Percentiles rank a stretch among this genome's conserved stretches.
Evolutionary conservation across 2,329 filamentous ascomycete genomes (phyloP).

Genomic region (Trichophyton simii): DNA sequence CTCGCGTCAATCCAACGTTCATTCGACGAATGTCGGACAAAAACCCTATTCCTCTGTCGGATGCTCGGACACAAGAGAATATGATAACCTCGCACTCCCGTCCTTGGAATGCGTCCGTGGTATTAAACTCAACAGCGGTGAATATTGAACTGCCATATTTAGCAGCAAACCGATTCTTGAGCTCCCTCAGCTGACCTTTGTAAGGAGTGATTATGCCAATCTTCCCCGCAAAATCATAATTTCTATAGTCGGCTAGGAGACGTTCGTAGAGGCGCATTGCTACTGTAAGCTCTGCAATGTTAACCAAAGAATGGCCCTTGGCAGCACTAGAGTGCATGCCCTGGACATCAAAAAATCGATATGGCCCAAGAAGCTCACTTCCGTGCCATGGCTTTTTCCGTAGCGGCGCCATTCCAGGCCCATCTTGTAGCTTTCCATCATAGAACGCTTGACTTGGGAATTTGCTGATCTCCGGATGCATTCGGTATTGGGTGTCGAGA

Average conservation of each 20-base stretch:
- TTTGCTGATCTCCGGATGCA: slow-evolving; percentile 90
- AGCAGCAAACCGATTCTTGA: slow-evolving; percentile 61
- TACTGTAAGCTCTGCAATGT: slow-evolving; percentile 72
- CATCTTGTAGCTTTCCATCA: slow-evolving; percentile 73
- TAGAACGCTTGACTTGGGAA: slow-evolving; percentile 93
- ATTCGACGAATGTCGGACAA: slow-evolving; percentile 96
- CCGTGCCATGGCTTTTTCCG: slow-evolving; percentile 76
- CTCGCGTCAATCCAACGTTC: slow-evolving; percentile 96
- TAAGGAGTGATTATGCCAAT: slow-evolving; percentile 97
- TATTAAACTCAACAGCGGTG: slow-evolving; percentile 88
- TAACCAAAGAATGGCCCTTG: slow-evolving; percentile 80
- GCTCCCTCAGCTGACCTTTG: slow-evolving; percentile 75
- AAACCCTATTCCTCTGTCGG: slow-evolving; percentile 90
- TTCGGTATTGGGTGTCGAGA: slow-evolving; percentile 95
- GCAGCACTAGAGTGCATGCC: slow-evolving; percentile 73
- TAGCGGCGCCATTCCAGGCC: slow-evolving; percentile 64
- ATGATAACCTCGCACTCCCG: slow-evolving; percentile 97
- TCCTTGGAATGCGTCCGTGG: slow-evolving; percentile 94
- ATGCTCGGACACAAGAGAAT: slow-evolving; percentile 94
- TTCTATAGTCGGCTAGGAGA: slow-evolving; percentile 57
- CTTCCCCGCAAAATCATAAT: slow-evolving; percentile 62
- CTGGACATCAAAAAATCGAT: slow-evolving; percentile 92
- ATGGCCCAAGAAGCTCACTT: slow-evolving; percentile 70
- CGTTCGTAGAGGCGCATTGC: slow-evolving; percentile 75
- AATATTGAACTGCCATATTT: slow-evolving; percentile 64